Evolutionary conservation across 2,329 filamentous ascomycete genomes (phyloP).

Genomic region (Zasmidium citrigriseum): DNA sequence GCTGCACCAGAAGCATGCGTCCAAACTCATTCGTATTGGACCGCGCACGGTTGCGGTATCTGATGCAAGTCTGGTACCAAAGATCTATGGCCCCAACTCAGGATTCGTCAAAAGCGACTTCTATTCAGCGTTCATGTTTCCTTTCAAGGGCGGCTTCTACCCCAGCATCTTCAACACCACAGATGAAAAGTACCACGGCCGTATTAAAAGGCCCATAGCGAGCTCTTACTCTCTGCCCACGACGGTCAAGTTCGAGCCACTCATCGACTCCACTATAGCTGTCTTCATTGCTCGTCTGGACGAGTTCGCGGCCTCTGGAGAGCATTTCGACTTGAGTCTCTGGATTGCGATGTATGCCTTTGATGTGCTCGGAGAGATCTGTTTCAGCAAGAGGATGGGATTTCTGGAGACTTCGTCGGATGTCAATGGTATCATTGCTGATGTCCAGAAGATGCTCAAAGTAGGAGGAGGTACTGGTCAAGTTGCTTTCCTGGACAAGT

Average conservation of each 20-base stretch:
- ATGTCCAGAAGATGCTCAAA: background rate
- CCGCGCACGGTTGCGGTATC: slow-evolving; percentile 51
- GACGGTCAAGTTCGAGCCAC: slow-evolving; percentile 73
- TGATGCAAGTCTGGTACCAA: background rate
- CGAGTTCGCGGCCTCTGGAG: slow-evolving; percentile 38
- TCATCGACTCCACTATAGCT: slow-evolving; percentile 71
- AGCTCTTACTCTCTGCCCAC: slow-evolving; percentile 55
- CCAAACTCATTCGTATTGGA: slow-evolving; percentile 68
- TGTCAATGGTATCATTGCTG: slow-evolving; percentile 43
- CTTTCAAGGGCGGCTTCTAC: background rate
- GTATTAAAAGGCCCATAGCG: slow-evolving; percentile 14
- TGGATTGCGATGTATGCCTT: slow-evolving; percentile 65
- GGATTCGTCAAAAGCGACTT: background rate
- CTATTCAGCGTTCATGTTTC: background rate
- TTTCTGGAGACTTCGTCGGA: slow-evolving; percentile 11
- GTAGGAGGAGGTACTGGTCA: background rate
- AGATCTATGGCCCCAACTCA: background rate
- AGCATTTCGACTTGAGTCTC: slow-evolving; percentile 61
- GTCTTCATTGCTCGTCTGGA: slow-evolving; percentile 52
- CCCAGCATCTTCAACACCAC: background rate
- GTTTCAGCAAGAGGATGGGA: slow-evolving; percentile 9
- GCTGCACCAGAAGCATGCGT: slow-evolving; percentile 67
- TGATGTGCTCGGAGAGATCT: slow-evolving; percentile 19
- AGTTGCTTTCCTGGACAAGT: slow-evolving; percentile 4
- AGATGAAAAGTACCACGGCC: background rate